phyloP scores from a whole-genome alignment of 495 filamentous ascomycete genomes.

The Aspergillus sclerotioniger region DNA sequence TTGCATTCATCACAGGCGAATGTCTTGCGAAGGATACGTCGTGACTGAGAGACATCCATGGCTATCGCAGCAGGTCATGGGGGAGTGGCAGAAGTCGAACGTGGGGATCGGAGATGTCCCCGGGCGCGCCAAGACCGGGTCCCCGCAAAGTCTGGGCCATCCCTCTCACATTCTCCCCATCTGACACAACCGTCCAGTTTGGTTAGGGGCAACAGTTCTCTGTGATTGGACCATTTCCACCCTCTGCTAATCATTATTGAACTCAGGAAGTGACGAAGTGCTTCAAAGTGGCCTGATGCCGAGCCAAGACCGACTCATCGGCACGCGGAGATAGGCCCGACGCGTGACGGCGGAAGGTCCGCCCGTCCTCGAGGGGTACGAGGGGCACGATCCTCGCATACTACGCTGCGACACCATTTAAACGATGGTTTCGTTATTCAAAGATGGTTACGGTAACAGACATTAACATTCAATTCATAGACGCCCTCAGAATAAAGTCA shows the following conservation, averaged over 20 bases:
- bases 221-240: too few species aligned
- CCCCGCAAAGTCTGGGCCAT: too few species aligned
- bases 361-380: neutral
- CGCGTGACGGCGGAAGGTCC: neutral
- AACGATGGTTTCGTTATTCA: neutral
- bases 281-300: too few species aligned
- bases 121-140: too few species aligned
- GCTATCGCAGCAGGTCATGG: neutral
- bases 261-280: too few species aligned
- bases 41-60: conserved; percentile 2
- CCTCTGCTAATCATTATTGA: too few species aligned
- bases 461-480: neutral
- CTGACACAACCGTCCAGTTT: too few species aligned
- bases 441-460: neutral
- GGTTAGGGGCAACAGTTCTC: too few species aligned
- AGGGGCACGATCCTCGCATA: neutral
- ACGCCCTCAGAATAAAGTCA: neutral
- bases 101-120: neutral
- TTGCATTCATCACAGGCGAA: conserved; percentile 25
- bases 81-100: neutral
- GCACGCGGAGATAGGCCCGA: neutral
- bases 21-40: conserved; percentile 20
- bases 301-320: too few species aligned
- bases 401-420: neutral
- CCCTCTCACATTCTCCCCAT: too few species aligned